These are phyloP conservation scores for Cutaneotrichosporon sp. DNA, from an alignment of 1,284 basidiomycete species.

Conservation along the genomic window DNA sequence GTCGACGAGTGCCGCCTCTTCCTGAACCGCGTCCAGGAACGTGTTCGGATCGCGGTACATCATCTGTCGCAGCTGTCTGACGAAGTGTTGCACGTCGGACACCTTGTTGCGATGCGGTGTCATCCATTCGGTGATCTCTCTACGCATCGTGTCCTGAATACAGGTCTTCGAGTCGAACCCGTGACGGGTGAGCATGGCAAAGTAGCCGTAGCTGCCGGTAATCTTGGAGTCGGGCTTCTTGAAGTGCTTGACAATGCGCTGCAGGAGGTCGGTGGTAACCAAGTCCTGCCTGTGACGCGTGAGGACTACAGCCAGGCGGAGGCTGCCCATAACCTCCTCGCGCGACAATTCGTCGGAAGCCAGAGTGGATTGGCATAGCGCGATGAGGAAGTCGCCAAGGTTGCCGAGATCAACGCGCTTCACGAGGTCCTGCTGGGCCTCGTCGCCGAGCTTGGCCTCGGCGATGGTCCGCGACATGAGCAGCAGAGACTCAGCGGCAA, in stretches of 20 bases:
- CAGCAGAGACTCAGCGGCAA: conserved; percentile 74
- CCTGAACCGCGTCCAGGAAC: conserved; percentile 73
- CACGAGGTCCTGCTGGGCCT: conserved; percentile 14
- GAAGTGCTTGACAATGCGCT: conserved; percentile 65
- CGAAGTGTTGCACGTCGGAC: conserved; percentile 70
- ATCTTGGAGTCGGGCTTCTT: conserved; percentile 50
- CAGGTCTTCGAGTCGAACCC: conserved; percentile 73
- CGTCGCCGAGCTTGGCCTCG: conserved; percentile 49
- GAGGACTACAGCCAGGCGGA: conserved; percentile 77
- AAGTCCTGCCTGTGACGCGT: conserved; percentile 70
- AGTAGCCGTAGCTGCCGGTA: conserved; percentile 72
- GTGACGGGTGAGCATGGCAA: conserved; percentile 85
- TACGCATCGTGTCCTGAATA: conserved; percentile 72
- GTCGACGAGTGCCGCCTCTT: conserved; percentile 69
- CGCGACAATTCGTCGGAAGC: conserved; percentile 55
- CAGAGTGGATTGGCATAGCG: conserved; percentile 69
- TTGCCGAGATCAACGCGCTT: conserved; percentile 20
- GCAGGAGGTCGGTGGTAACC: conserved; percentile 64
- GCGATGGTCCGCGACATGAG: conserved; percentile 71
- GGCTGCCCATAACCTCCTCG: conserved; percentile 74
- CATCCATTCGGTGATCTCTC: conserved; percentile 76
- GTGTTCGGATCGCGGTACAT: conserved; percentile 75
- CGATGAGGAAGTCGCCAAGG: conserved; percentile 63
- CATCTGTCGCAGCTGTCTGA: conserved; percentile 74
- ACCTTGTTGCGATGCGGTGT: conserved; percentile 66